These are phyloP conservation scores for Ogataea pilisensis DNA, from an alignment of 805 yeast species.

Conservation along the genomic window DNA sequence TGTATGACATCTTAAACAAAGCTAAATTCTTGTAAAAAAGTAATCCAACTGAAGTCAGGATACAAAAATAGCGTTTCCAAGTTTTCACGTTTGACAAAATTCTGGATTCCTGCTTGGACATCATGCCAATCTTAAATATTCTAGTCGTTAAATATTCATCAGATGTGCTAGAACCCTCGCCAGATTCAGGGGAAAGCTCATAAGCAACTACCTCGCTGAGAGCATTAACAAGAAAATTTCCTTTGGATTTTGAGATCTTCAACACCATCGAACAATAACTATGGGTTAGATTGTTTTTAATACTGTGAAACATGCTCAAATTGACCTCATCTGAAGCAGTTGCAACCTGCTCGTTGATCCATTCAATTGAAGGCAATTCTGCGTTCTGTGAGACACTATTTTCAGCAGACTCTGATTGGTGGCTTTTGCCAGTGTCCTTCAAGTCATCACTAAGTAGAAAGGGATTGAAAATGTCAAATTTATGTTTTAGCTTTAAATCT, in stretches of 20 bases:
- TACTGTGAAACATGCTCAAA: conserved; percentile 7
- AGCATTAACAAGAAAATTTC: conserved; percentile 19
- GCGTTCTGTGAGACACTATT: not conserved
- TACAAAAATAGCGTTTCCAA: conserved; percentile 44
- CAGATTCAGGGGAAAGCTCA: no score
- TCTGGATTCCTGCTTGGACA: conserved; percentile 37
- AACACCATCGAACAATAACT: conserved; percentile 21
- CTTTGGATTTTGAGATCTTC: conserved; percentile 25
- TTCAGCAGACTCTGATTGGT: not conserved
- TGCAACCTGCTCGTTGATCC: conserved; percentile 12
- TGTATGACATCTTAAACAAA: conserved; percentile 30
- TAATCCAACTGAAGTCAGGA: conserved; percentile 49
- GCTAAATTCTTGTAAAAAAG: conserved; percentile 40
- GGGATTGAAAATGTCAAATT: conserved; percentile 18
- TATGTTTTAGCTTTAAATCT: conserved; percentile 19
- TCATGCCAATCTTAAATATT: conserved; percentile 37
- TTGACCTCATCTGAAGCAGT: conserved; percentile 14
- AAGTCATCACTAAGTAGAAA: conserved; percentile 14
- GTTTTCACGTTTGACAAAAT: conserved; percentile 21
- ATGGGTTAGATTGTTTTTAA: conserved; percentile 15
- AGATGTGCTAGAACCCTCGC: no score
- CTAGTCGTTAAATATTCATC: conserved; percentile 29
- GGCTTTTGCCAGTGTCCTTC: not conserved
- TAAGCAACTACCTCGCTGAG: conserved; percentile 11
- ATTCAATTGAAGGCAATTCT: conserved; percentile 5